Conservation (phyloP, 192 early-diverging fungal genomes). For the Backusella parvicylindrica region DNA sequence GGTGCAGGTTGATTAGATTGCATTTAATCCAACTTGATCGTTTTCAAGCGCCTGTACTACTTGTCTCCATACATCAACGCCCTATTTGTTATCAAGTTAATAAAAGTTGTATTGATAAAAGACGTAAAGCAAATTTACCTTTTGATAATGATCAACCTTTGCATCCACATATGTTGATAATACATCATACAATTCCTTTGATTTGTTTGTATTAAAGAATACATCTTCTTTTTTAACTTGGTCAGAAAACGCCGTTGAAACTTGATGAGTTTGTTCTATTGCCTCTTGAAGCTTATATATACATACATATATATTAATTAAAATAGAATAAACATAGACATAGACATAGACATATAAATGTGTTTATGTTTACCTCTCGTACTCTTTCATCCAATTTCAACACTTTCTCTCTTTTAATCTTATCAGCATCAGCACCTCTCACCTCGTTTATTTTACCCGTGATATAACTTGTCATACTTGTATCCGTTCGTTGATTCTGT, state of each 20-base stretch:
- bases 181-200: constrained; percentile 78
- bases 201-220: constrained; percentile 75
- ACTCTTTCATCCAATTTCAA: constrained; percentile 72
- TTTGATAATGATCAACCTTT: constrained; percentile 80
- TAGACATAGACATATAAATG: too few relatives aligned
- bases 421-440: constrained; percentile 83
- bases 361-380: constrained; percentile 47
- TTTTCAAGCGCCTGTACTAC: constrained; percentile 9
- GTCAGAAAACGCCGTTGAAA: constrained; percentile 70
- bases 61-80: constrained; percentile 9
- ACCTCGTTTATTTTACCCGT: constrained; percentile 88
- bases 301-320: too few relatives aligned
- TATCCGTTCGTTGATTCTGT: constrained; percentile 51
- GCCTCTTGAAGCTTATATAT: constrained; percentile 70
- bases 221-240: constrained; percentile 83
- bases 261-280: constrained; percentile 67
- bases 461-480: constrained; percentile 69
- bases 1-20: neutral
- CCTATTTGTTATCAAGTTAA: constrained; percentile 1
- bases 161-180: constrained; percentile 71
- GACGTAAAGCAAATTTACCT: constrained; percentile 40
- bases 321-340: too few relatives aligned
- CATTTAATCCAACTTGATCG: neutral
- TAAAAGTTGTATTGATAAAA: neutral
- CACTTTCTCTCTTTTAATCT: constrained; percentile 76